Evolutionary conservation across 2,329 filamentous ascomycete genomes (phyloP), one percentile per base, ranked within the genome.

Genomic region (Trichoderma sp.): DNA sequence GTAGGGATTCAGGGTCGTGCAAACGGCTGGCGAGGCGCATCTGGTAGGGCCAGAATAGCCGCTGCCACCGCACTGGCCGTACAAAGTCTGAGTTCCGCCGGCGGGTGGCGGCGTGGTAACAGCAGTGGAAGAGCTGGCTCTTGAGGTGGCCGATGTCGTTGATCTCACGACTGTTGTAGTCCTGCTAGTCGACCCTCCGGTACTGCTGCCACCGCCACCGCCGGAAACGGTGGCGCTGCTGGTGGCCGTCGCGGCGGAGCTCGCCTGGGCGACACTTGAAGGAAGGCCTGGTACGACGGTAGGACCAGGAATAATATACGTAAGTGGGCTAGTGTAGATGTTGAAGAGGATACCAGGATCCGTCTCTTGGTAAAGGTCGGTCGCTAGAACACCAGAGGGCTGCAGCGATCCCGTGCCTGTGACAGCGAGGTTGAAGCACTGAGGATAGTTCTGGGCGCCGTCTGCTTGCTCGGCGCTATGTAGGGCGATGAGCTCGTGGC

Each of bases 401-500:
- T 72, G 68, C n/a, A 74, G 73, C 0, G 75, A 75, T 6, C 81
- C 81, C 24, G 76, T 76, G 14, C 84, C 82, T 18, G 77, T 81
- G 68, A 86, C 78, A 73, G 82, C 79, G 60, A 86, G 75, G 71
- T 85, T 85, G 69, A 85, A 77, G 73, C 85, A 87, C 77, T 85
- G 83, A 13, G 85, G 84, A 72, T 87, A 86, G 70, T 81, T 80
- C 76, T 87, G 84, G 2, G 84, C 84, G 58, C 81, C 81, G 6
- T 79, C 72, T 34, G 73, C 63, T 49, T 82, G 77, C 3, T 73
- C 77, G 18, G 84, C 83, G 39, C 78, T 80, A 76, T 87, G 85
- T 5, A 87, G 81, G 24, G 82, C 84, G 67, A 87, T 85, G 70
- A 86, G 85, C 74, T 87, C 85, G 72, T 86, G 83, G 8, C 85